Base-by-base conservation (phyloP, 352 stramenopile species). In the Pythium phragmitis region DNA sequence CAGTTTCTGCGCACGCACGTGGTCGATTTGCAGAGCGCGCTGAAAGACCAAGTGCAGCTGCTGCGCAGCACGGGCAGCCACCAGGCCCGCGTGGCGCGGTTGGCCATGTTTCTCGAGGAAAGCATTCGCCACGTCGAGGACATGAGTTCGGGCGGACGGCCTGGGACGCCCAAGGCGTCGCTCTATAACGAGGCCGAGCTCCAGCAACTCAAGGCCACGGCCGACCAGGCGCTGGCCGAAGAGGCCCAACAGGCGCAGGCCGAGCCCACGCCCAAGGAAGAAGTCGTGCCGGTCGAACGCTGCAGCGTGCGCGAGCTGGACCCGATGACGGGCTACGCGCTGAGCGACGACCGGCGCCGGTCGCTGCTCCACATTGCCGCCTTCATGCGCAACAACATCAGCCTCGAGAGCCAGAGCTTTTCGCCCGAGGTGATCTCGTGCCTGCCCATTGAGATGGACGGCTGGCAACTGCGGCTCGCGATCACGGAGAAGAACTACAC, bases 401-500 rank as follows among this genome's bases (percentile, higher is more conserved):
- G 74, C 37, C 70, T 92, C 30, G 86, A 94, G 65, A 92, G 82
- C 70, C 81, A 81, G 53, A 92, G 82, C 65, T 94, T 92, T 65
- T 82, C 71, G 9, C 86, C 86, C 8, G 86, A 94, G 61, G 84
- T 91, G 46, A 94, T 94, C 61, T 92, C 82, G 68, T 94, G 82
- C 60, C 74, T 94, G 17, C 86, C 86, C 0, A 94, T 94, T 41
- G 82, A 94, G 63, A 90, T 94, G 83, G 86, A 94, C 61, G 86
- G 86, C 48, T 94, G 86, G 86, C 82, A 91, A 57, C 73, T 94
- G 26, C 86, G 86, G 33, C 71, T 94, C 13, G 81, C 83, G 36
- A 94, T 94, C 64, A 94, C 86, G 7, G 83, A 91, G 68, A 91
- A 91, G 70, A 92, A 90, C 73, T 94, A 92, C 69, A 92, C 86